These are phyloP conservation scores for Mortierella claussenii DNA, from an alignment of 192 early-diverging fungal species.

Conservation along the genomic window DNA sequence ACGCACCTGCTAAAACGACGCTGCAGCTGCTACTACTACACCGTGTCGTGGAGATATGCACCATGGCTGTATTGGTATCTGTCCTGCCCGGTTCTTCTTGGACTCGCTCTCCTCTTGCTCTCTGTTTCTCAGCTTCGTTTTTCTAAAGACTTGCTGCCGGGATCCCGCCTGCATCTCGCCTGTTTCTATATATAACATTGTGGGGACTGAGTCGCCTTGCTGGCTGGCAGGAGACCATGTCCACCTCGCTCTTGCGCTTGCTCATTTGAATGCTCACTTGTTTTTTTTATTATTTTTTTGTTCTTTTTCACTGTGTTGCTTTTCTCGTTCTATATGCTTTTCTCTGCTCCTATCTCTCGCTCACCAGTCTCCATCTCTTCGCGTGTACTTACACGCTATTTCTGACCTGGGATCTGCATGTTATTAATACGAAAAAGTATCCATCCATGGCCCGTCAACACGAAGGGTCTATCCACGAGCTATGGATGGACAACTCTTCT, in stretches of 20 bases:
- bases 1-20: no score
- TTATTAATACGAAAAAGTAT: constrained; percentile 1
- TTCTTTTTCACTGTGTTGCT: neutral
- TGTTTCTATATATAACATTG: neutral
- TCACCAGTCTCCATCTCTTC: neutral
- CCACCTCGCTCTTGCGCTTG: neutral
- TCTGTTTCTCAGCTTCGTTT: neutral
- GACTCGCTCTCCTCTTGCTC: neutral
- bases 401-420: constrained; percentile 11
- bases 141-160: no score
- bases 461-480: neutral
- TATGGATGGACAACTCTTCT: no score
- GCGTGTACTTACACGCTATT: constrained; percentile 3
- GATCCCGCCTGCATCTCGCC: no score
- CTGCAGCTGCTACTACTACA: no score
- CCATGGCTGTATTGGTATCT: neutral
- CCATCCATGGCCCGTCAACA: neutral
- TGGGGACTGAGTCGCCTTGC: no score
- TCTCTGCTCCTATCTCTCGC: neutral
- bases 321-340: neutral
- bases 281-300: constrained; percentile 6
- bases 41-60: neutral
- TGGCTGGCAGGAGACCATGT: neutral
- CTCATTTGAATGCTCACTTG: constrained; percentile 5
- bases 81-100: neutral